Evolutionary conservation across 805 yeast species (phyloP).

Genomic region (Starmerella bacillaris): DNA sequence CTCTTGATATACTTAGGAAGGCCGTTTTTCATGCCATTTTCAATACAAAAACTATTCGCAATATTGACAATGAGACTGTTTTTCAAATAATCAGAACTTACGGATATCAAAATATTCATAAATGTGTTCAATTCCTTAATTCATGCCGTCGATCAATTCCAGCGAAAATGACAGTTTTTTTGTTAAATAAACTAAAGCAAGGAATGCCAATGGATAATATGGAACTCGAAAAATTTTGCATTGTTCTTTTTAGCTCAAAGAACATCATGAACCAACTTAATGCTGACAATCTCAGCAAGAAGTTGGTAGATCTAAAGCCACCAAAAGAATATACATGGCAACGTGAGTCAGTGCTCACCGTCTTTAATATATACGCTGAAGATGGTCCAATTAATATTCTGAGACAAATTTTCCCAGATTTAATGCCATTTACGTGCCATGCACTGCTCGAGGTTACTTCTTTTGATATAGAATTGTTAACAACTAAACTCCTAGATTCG

Average conservation of each 20-base stretch:
- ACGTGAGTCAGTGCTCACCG: neutral
- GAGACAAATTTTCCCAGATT: constrained; percentile 40
- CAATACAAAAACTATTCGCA: constrained; percentile 1
- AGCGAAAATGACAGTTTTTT: constrained; percentile 8
- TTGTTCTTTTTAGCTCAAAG: constrained; percentile 16
- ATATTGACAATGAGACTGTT: constrained; percentile 15
- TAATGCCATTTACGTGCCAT: constrained; percentile 32
- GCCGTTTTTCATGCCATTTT: constrained; percentile 8
- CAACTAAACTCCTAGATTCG: constrained; percentile 43
- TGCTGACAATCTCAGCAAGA: constrained; percentile 1
- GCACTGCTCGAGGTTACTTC: constrained; percentile 29
- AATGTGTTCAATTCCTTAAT: constrained; percentile 4
- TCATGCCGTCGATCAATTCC: constrained; percentile 11
- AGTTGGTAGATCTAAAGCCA: neutral
- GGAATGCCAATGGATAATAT: constrained; percentile 6
- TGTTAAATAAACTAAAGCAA: constrained; percentile 9
- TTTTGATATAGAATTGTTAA: constrained; percentile 36
- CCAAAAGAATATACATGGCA: neutral
- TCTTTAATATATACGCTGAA: constrained; percentile 1
- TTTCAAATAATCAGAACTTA: constrained; percentile 17
- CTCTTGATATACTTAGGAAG: constrained; percentile 5
- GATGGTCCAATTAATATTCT: constrained; percentile 7
- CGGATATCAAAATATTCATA: constrained; percentile 14
- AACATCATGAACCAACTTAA: constrained; percentile 2
- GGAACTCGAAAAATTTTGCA: constrained; percentile 29